Conservation (phyloP, 2,329 filamentous ascomycete genomes). For the Xylaria sp. region DNA sequence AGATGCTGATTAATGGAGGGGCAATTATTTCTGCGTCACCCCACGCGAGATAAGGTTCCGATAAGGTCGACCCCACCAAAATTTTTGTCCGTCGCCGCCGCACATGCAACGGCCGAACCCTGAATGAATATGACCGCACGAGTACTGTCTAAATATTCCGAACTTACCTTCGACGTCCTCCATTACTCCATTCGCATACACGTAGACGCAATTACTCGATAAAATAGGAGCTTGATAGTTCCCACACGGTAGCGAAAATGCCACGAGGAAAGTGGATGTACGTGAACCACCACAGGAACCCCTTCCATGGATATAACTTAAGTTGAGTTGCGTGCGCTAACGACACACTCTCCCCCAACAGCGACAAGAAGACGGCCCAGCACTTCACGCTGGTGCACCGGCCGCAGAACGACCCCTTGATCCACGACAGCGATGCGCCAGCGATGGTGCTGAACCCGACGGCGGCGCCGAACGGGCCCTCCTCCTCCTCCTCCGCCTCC, state of each 20-base stretch:
- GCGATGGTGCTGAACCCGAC: slow-evolving; percentile 86
- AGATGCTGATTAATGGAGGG: slow-evolving; percentile 46
- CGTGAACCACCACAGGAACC: slow-evolving; percentile 34
- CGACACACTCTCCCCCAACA: slow-evolving; percentile 30
- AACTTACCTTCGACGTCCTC: no score
- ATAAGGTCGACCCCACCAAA: slow-evolving; percentile 36
- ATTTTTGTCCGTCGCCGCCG: slow-evolving; percentile 25
- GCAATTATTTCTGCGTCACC: slow-evolving; percentile 48
- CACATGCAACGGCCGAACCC: slow-evolving; percentile 8
- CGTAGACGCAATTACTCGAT: neutral
- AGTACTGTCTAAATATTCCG: neutral
- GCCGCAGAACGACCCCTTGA: slow-evolving; percentile 94
- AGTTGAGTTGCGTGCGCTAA: slow-evolving; percentile 12
- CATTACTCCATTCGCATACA: slow-evolving; percentile 3
- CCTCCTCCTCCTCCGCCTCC: no score
- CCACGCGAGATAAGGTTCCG: slow-evolving; percentile 28
- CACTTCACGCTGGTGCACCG: slow-evolving; percentile 95
- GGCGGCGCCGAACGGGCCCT: slow-evolving; percentile 51
- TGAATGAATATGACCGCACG: neutral
- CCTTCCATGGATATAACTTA: no score
- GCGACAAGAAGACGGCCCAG: slow-evolving; percentile 86
- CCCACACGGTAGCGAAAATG: slow-evolving; percentile 59
- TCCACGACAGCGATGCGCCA: slow-evolving; percentile 86
- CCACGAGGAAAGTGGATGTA: slow-evolving; percentile 77
- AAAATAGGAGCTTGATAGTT: neutral